Conservation (phyloP, 352 stramenopile genomes). For the Aphanomyces euteiches region DNA sequence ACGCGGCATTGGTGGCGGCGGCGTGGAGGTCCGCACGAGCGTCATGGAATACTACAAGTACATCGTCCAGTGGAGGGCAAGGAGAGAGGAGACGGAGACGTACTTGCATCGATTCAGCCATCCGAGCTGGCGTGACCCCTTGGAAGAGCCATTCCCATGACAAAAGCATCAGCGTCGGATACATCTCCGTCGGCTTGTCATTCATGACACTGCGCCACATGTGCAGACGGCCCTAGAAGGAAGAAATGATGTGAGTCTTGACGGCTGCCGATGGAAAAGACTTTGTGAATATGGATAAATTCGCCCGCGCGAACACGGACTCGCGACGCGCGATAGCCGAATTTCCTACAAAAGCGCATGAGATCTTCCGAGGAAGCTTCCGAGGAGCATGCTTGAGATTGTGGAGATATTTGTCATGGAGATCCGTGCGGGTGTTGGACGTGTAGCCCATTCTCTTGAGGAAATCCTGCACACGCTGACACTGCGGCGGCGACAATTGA, state of each 20-base stretch:
- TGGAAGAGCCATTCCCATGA: constrained; percentile 86
- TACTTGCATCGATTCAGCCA: constrained; percentile 38
- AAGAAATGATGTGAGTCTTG: neutral
- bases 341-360: constrained; percentile 37
- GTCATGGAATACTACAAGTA: neutral
- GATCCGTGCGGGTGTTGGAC: constrained; percentile 56
- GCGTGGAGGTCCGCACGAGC: neutral
- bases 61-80: too few relatives aligned
- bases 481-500: constrained; percentile 57
- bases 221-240: constrained; percentile 58
- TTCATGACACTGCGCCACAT: constrained; percentile 77
- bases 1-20: neutral
- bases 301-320: constrained; percentile 73
- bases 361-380: neutral
- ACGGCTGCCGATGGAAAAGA: constrained; percentile 23
- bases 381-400: constrained; percentile 42
- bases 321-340: constrained; percentile 68
- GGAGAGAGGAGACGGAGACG: too few relatives aligned
- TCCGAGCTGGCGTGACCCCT: constrained; percentile 70
- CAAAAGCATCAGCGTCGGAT: constrained; percentile 67
- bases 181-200: constrained; percentile 37
- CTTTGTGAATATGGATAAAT: constrained; percentile 83
- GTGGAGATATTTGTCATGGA: constrained; percentile 69
- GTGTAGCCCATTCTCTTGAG: constrained; percentile 62
- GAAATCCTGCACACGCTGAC: constrained; percentile 57